Base-by-base conservation (phyloP, 2,329 filamentous ascomycete genomes). In the Didymella glomerata region DNA sequence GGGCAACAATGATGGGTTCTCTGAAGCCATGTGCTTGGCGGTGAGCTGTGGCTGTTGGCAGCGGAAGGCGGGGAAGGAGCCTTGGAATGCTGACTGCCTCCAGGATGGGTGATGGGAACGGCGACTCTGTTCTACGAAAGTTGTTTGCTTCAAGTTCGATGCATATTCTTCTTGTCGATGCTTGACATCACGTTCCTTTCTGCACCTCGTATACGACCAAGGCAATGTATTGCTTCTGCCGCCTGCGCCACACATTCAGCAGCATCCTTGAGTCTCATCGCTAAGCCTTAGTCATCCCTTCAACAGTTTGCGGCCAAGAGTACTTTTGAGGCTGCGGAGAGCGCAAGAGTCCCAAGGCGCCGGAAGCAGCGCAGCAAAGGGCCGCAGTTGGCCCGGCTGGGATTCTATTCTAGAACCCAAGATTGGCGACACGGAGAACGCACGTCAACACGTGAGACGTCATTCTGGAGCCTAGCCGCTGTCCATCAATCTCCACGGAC, bases 1-100 rank as follows among this genome's bases (percentile, higher is more conserved):
- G 56, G 68, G 38, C 53, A 34, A 54, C 60, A 50, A 64, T 68
- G 65, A 66, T 67, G 68, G 14, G 50, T 45, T 42, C 42, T 50
- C 50, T 11, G 45, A 64, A 64, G 64, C 62, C 57, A 62, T 59
- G 57, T 22, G 55, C 65, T 64, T 68, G 66, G 66, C 66, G 46
- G 25, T 61, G 42, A 55, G 47, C 48, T 48, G 56, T 48, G 49
- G 45, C 55, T 60, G 54, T 53, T 64, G 61, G 54, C 49, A 42
- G 55, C 47, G 28, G 18, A 44, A 44, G 51, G 38, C 36, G 57
- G 25, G 57, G 58, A 63, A 48, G 20, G 54, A 60, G 66, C 34
- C 34, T 36, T 47, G 62, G 66, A 48, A 58, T 59, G 56, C 46
- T 41, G 50, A 47, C 44, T 54, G 51, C 25, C 25, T 30, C 14